These are phyloP conservation scores for Halophytophthora polymorphica DNA, from an alignment of 352 stramenopile species.

Conservation along the genomic window DNA sequence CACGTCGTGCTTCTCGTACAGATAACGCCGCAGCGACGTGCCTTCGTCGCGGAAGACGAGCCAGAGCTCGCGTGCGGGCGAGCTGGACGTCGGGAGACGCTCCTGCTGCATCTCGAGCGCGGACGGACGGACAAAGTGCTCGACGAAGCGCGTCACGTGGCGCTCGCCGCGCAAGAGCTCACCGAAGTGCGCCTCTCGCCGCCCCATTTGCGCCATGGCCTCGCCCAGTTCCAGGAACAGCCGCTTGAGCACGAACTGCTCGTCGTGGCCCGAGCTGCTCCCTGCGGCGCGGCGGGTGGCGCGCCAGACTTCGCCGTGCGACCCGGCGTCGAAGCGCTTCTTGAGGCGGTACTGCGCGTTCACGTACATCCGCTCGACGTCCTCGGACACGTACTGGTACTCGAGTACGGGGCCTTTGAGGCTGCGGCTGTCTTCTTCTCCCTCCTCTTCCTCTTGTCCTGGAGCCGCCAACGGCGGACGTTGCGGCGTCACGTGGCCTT, in stretches of 20 bases:
- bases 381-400: slow-evolving; percentile 60
- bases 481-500: slow-evolving; percentile 15
- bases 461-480: slow-evolving; percentile 10
- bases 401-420: slow-evolving; percentile 60
- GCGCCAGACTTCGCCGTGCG: slow-evolving; percentile 83
- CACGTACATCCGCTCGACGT: slow-evolving; percentile 63
- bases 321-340: slow-evolving; percentile 81
- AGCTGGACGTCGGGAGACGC: slow-evolving; percentile 3
- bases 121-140: slow-evolving; percentile 78
- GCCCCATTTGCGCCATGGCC: slow-evolving; percentile 65
- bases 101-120: slow-evolving; percentile 15
- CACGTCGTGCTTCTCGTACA: slow-evolving; percentile 70
- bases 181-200: slow-evolving; percentile 86
- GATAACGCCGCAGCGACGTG: slow-evolving; percentile 80
- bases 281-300: slow-evolving; percentile 26
- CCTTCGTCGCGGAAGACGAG: slow-evolving; percentile 90
- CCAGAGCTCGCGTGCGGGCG: slow-evolving; percentile 66
- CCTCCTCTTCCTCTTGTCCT: neutral
- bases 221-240: slow-evolving; percentile 71
- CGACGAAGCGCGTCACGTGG: slow-evolving; percentile 83
- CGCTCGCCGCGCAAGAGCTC: slow-evolving; percentile 36
- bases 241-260: slow-evolving; percentile 84
- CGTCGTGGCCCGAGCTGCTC: slow-evolving; percentile 15
- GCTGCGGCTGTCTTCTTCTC: neutral
- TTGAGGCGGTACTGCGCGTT: slow-evolving; percentile 73